These are phyloP conservation scores for Solanum paucissectum DNA, from an alignment of 257 asterid species.

Conservation along the genomic window DNA sequence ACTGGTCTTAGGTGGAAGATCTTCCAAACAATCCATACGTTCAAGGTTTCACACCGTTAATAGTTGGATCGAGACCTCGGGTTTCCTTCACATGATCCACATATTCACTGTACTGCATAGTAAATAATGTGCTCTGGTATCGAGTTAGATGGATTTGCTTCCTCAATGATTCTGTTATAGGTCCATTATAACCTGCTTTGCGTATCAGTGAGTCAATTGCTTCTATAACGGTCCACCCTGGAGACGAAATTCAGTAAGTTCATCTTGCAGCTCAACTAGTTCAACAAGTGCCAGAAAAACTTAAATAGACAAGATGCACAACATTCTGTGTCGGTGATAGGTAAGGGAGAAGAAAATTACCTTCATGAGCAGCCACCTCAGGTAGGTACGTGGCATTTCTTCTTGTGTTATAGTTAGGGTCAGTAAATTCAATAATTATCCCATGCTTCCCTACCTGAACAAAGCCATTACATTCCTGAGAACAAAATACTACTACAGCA, in stretches of 20 bases:
- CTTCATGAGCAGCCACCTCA: constrained; percentile 97
- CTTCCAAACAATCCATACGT: constrained; percentile 17
- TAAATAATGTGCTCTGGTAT: constrained; percentile 77
- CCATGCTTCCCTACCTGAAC: constrained; percentile 92
- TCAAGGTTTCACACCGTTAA: constrained; percentile 54
- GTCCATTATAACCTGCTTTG: constrained; percentile 68
- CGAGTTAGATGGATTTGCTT: constrained; percentile 57
- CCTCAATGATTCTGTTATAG: constrained; percentile 47
- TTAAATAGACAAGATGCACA: not conserved
- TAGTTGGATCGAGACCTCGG: constrained; percentile 66
- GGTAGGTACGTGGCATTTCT: constrained; percentile 97
- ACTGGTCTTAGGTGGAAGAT: constrained; percentile 10
- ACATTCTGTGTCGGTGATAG: not conserved
- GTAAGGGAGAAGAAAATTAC: constrained; percentile 19
- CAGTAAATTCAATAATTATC: constrained; percentile 86
- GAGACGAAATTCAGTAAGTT: not conserved
- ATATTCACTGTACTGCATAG: constrained; percentile 71
- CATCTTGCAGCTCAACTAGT: not conserved
- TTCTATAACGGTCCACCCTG: constrained; percentile 74
- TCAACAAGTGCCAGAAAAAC: not conserved
- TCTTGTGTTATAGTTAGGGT: constrained; percentile 47
- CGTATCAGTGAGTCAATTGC: constrained; percentile 79
- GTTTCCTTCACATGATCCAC: constrained; percentile 58
- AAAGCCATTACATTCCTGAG: not conserved
- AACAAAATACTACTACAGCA: not conserved